Percentiles rank a stretch among this genome's conserved stretches.
phyloP scores from a whole-genome alignment of 176 grass and related monocot species.

The Oryza australiensis region DNA sequence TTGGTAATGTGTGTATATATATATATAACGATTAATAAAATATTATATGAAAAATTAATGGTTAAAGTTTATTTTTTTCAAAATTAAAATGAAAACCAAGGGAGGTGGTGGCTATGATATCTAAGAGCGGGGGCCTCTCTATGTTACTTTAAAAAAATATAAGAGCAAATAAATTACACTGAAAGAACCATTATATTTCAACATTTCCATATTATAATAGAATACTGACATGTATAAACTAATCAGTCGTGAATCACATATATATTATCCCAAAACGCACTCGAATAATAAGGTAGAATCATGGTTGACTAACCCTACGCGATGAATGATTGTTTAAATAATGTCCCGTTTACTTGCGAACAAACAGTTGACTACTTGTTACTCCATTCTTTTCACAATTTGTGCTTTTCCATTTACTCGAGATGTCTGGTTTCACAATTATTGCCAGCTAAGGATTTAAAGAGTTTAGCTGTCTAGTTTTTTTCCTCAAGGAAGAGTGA shows the following conservation, averaged over 20 bases:
- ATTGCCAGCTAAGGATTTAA: not conserved
- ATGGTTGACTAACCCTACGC: not conserved
- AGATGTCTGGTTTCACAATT: not conserved
- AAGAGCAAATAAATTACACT: not conserved
- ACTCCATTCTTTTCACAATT: not conserved
- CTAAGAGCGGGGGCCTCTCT: too few species aligned
- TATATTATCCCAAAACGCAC: not conserved
- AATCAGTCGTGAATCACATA: not conserved
- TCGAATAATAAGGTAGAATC: not conserved
- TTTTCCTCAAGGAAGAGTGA: not conserved
- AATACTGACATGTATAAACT: not conserved
- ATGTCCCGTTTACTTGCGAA: not conserved
- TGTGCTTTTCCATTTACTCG: not conserved
- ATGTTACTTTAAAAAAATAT: too few species aligned
- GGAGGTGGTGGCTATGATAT: not conserved
- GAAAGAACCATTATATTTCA: not conserved
- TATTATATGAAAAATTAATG: too few species aligned
- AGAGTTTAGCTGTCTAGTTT: not conserved
- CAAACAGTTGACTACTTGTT: not conserved
- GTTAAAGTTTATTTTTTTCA: too few species aligned
- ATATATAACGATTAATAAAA: not conserved
- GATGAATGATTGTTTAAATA: not conserved
- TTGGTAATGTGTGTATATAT: too few species aligned
- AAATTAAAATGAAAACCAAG: not conserved
- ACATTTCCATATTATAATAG: not conserved